Conservation (phyloP, 805 yeast genomes). For the Candida stauntonica region DNA sequence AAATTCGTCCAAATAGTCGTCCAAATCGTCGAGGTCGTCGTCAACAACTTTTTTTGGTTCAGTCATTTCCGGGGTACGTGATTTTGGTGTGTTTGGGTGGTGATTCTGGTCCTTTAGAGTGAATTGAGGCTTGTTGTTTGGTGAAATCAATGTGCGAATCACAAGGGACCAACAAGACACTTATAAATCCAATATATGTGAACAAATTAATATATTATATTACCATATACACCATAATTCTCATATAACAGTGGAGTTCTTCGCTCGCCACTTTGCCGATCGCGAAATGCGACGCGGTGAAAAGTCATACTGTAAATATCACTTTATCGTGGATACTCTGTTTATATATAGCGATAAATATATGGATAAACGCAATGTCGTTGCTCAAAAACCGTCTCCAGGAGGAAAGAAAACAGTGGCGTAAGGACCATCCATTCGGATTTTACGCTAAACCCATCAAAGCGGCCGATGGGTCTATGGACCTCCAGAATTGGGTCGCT, state of each 20-base stretch:
- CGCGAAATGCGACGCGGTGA: no score
- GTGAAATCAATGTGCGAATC: no score
- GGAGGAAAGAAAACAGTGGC: constrained; percentile 95
- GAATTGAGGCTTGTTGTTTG: no score
- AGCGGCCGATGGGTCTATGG: constrained; percentile 75
- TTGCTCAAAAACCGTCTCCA: constrained; percentile 58
- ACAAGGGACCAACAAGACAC: no score
- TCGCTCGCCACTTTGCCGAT: no score
- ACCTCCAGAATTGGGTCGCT: constrained; percentile 85
- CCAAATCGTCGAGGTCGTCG: constrained; percentile 69
- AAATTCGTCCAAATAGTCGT: constrained; percentile 81
- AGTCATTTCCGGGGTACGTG: background rate
- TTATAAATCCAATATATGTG: no score
- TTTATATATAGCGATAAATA: no score
- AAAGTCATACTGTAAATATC: no score
- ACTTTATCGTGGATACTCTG: constrained; percentile 2
- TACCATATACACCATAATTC: no score
- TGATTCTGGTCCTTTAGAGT: no score
- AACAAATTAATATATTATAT: no score
- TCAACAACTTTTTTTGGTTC: constrained; percentile 7
- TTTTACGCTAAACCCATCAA: constrained; percentile 89
- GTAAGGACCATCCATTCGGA: constrained; percentile 98
- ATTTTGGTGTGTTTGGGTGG: background rate
- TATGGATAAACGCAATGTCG: constrained; percentile 5
- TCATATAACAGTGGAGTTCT: no score